Percentiles rank a stretch among this genome's conserved stretches.
Conservation (phyloP, 78 protist species). For the Cavenderia fasciculata region DNA sequence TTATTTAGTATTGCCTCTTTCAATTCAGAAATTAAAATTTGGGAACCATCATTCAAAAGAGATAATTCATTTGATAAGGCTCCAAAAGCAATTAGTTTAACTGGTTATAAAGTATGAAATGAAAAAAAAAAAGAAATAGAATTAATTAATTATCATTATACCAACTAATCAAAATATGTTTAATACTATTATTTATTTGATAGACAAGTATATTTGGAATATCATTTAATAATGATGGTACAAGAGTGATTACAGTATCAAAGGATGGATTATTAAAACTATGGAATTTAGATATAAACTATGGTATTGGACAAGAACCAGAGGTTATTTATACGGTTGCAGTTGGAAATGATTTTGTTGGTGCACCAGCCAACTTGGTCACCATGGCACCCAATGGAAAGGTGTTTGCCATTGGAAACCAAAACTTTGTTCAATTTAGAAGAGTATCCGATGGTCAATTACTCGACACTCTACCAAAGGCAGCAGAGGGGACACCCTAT, state of each 20-base stretch:
- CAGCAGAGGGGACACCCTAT: no score
- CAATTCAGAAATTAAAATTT: conserved; percentile 31
- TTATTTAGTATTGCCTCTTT: conserved; percentile 51
- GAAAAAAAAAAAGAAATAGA: no score
- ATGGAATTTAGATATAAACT: conserved; percentile 37
- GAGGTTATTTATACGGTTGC: conserved; percentile 2
- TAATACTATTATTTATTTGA: background rate
- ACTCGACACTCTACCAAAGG: no score
- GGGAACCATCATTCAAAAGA: conserved; percentile 19
- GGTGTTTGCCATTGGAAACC: no score
- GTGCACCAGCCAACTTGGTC: no score
- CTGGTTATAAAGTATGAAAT: conserved; percentile 47
- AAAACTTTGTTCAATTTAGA: no score
- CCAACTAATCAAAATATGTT: background rate
- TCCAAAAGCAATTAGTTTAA: conserved; percentile 30
- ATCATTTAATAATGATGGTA: conserved; percentile 13
- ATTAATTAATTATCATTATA: no score
- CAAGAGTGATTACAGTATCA: conserved; percentile 11
- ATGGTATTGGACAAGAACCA: conserved; percentile 28
- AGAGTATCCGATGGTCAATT: no score
- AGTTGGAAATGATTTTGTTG: no score
- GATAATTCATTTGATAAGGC: conserved; percentile 43
- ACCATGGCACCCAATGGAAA: no score
- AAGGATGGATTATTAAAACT: conserved; percentile 26
- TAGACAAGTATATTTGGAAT: conserved; percentile 27